These are phyloP conservation scores for Zymoseptoria passerinii DNA, from an alignment of 2,329 filamentous ascomycete species.

Conservation along the genomic window DNA sequence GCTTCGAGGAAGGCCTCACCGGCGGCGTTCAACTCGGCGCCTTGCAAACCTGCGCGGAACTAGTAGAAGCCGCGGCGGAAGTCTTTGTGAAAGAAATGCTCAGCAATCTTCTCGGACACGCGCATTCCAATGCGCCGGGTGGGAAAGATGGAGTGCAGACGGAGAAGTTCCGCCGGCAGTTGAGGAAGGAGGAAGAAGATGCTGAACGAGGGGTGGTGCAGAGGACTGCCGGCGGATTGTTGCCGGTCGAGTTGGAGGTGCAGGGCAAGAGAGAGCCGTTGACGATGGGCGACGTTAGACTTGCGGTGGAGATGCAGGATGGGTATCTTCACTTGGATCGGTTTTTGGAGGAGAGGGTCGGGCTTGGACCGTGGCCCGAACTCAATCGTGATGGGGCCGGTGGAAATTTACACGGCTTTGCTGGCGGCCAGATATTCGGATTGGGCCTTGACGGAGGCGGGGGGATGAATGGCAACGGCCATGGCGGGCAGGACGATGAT, in stretches of 20 bases:
- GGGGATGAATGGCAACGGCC: constrained; percentile 37
- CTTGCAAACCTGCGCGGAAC: constrained; percentile 46
- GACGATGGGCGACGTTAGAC: constrained; percentile 66
- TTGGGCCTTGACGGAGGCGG: too few relatives aligned
- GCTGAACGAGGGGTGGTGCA: constrained; percentile 64
- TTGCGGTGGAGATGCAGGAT: constrained; percentile 69
- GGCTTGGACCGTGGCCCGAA: constrained; percentile 30
- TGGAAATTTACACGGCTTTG: constrained; percentile 18
- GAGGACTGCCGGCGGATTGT: constrained; percentile 65
- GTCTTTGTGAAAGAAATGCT: constrained; percentile 56
- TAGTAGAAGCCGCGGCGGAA: constrained; percentile 54
- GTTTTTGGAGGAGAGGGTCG: constrained; percentile 60
- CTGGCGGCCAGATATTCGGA: background rate
- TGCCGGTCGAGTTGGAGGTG: constrained; percentile 74
- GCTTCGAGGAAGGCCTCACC: constrained; percentile 55
- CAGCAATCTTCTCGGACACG: constrained; percentile 46
- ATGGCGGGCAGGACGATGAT: constrained; percentile 4
- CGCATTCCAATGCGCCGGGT: constrained; percentile 46
- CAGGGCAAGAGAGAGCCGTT: constrained; percentile 63
- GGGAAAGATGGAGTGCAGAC: constrained; percentile 55
- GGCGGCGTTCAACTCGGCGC: constrained; percentile 29
- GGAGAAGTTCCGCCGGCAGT: constrained; percentile 63
- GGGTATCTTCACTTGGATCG: constrained; percentile 70
- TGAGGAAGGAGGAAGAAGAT: constrained; percentile 67
- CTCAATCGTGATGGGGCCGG: constrained; percentile 13